Percentiles rank a stretch among this genome's conserved stretches.
These are phyloP conservation scores for Aspergillus campestris DNA, from an alignment of 495 filamentous ascomycete species.

Conservation along the genomic window DNA sequence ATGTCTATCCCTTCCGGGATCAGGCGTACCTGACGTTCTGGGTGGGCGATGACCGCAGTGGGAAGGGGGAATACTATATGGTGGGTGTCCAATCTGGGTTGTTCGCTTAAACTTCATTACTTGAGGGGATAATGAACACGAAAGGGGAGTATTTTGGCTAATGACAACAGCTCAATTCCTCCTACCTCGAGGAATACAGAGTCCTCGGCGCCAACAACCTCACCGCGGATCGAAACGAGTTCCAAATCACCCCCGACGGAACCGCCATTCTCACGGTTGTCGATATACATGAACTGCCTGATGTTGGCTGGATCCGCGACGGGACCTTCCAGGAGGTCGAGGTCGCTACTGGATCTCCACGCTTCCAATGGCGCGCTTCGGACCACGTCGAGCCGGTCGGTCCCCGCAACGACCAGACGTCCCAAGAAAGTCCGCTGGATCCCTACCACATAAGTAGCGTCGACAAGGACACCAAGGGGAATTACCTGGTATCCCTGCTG, in stretches of 20 bases:
- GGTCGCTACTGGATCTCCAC: constrained; percentile 30
- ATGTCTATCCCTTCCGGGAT: constrained; percentile 32
- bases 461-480: constrained; percentile 31
- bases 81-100: constrained; percentile 15
- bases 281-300: constrained; percentile 33
- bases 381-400: constrained; percentile 19
- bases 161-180: constrained; percentile 32
- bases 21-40: constrained; percentile 43
- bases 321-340: constrained; percentile 44
- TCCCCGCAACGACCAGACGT: neutral
- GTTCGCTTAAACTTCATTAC: too few species aligned
- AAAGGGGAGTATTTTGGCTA: neutral
- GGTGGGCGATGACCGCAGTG: constrained; percentile 40
- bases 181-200: constrained; percentile 38
- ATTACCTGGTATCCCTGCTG: constrained; percentile 37
- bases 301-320: constrained; percentile 44
- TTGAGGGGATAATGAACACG: too few species aligned
- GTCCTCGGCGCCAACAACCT: constrained; percentile 26
- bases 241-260: constrained; percentile 37
- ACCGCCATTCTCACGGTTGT: constrained; percentile 47
- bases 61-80: constrained; percentile 41
- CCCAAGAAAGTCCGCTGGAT: constrained; percentile 28
- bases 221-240: constrained; percentile 36
- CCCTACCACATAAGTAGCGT: constrained; percentile 43
- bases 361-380: constrained; percentile 37